These are phyloP conservation scores for Ilyonectria robusta DNA, from an alignment of 2,329 filamentous ascomycete species.

Conservation along the genomic window DNA sequence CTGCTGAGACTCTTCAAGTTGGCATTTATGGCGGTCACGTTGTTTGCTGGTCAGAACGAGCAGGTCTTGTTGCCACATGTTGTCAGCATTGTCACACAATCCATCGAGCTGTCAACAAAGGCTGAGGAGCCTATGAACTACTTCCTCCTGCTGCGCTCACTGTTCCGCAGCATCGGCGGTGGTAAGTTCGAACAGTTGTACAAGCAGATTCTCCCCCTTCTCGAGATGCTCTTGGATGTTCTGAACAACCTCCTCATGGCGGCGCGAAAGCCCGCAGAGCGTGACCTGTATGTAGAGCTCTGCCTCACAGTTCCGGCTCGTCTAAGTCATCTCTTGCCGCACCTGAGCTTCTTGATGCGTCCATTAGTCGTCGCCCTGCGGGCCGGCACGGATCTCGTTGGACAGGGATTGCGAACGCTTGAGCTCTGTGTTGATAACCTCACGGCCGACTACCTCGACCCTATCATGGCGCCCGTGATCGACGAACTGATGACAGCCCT, in stretches of 20 bases:
- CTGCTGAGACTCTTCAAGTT: conserved; percentile 95
- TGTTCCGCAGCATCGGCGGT: conserved; percentile 97
- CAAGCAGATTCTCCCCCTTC: conserved; percentile 94
- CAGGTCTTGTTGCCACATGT: conserved; percentile 96
- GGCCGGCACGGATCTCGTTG: conserved; percentile 92
- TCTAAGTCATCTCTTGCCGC: conserved; percentile 93
- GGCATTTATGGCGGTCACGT: conserved; percentile 98
- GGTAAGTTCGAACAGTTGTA: conserved; percentile 98
- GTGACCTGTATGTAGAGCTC: conserved; percentile 96
- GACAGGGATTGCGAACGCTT: conserved; percentile 91
- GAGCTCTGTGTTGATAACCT: conserved; percentile 98
- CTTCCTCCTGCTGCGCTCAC: conserved; percentile 89
- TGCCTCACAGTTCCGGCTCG: conserved; percentile 96
- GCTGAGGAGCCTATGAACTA: conserved; percentile 99
- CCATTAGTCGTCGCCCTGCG: conserved; percentile 95
- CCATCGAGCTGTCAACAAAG: conserved; percentile 94
- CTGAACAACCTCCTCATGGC: conserved; percentile 95
- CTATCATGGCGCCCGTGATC: conserved; percentile 99
- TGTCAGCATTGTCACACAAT: conserved; percentile 96
- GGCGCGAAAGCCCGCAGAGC: conserved; percentile 89
- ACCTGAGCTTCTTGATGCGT: conserved; percentile 96
- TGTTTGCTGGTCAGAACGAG: conserved; percentile 96
- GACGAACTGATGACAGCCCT: conserved; percentile 98
- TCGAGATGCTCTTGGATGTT: conserved; percentile 98
- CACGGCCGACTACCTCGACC: conserved; percentile 96